These are phyloP conservation scores for Aechmea fasciata DNA, from an alignment of 176 grass and related monocot genomes.

Conservation along the genomic window DNA sequence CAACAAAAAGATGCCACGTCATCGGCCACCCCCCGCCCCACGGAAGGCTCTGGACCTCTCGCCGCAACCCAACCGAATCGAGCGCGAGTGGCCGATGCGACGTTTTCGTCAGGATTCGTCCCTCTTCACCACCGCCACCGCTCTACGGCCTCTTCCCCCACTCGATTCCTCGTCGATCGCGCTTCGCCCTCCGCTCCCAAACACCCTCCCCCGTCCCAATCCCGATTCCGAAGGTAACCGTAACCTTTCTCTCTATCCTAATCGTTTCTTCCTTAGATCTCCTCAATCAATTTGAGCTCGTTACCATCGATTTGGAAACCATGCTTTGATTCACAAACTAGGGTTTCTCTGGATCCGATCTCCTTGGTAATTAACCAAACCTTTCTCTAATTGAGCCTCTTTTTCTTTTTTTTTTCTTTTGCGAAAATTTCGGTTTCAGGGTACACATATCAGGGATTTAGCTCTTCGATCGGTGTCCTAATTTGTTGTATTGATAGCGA, in stretches of 20 bases:
- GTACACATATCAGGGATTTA: neutral
- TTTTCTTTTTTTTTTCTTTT: neutral
- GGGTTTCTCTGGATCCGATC: neutral
- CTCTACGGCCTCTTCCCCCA: neutral
- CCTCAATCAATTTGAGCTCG: neutral
- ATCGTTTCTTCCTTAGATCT: neutral
- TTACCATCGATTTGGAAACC: neutral
- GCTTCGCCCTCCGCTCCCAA: neutral
- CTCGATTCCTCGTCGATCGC: neutral
- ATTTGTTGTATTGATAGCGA: no score
- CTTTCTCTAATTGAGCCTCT: neutral
- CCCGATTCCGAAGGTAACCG: neutral
- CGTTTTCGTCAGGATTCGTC: neutral
- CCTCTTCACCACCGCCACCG: neutral
- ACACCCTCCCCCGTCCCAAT: neutral
- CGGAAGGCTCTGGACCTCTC: no score
- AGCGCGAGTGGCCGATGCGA: no score
- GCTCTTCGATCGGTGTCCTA: no score
- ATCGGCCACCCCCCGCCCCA: no score
- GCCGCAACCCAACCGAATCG: no score
- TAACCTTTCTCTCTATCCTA: neutral
- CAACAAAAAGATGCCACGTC: no score
- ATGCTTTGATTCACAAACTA: neutral
- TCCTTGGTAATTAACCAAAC: neutral
- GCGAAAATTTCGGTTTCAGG: no score